These are phyloP conservation scores for Leptoxyphium fumago DNA, from an alignment of 2,329 filamentous ascomycete genomes.

Conservation along the genomic window DNA sequence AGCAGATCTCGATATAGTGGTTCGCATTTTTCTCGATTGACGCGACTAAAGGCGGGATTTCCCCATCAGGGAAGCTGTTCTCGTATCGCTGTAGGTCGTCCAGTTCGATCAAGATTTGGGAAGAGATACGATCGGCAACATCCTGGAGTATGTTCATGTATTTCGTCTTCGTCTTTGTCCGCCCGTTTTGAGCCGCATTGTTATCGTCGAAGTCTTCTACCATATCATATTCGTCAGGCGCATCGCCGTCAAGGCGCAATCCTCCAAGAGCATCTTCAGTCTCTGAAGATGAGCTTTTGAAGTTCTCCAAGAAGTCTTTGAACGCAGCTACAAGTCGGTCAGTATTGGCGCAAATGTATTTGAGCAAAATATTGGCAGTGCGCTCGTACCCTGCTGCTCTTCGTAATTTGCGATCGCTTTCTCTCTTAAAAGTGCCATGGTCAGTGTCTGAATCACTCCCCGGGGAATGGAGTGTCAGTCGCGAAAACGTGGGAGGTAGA, in stretches of 20 bases:
- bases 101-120: constrained; percentile 73
- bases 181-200: constrained; percentile 20
- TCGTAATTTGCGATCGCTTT: constrained; percentile 73
- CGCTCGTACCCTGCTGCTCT: constrained; percentile 58
- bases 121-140: constrained; percentile 62
- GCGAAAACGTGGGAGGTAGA: background rate
- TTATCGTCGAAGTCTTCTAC: constrained; percentile 49
- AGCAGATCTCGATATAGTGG: constrained; percentile 87
- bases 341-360: constrained; percentile 10
- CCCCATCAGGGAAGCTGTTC: constrained; percentile 48
- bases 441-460: background rate
- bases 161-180: constrained; percentile 52
- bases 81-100: constrained; percentile 84
- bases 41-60: constrained; percentile 52
- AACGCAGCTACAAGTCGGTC: constrained; percentile 50
- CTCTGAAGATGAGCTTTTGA: constrained; percentile 64
- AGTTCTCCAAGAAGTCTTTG: constrained; percentile 72
- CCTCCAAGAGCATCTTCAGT: constrained; percentile 71
- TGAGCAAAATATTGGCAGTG: constrained; percentile 3
- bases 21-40: constrained; percentile 85
- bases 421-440: constrained; percentile 77
- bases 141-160: constrained; percentile 81
- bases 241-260: constrained; percentile 71
- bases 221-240: constrained; percentile 86
- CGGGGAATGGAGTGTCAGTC: background rate